phyloP scores from a whole-genome alignment of 2,329 filamentous ascomycete genomes.

The Arachnomyces sp. region DNA sequence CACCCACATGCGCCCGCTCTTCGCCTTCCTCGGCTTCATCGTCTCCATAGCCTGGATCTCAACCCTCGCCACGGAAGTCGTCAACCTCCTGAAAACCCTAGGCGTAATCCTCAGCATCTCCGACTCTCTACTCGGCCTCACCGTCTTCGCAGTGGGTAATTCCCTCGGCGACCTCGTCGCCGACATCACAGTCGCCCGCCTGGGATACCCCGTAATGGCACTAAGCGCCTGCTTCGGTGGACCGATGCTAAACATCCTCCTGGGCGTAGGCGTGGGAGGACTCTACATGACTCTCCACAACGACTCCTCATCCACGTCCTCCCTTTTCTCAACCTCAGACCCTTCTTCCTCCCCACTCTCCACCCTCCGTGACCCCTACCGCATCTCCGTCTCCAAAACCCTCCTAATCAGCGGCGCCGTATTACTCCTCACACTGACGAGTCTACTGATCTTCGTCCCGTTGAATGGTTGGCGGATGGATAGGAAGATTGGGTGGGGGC shows the following conservation, averaged over 20 bases:
- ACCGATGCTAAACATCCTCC: constrained; percentile 91
- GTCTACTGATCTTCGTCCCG: constrained; percentile 72
- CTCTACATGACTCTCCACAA: constrained; percentile 75
- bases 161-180: constrained; percentile 89
- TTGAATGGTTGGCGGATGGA: constrained; percentile 80
- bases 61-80: constrained; percentile 89
- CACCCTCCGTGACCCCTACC: constrained; percentile 51
- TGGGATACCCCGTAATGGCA: constrained; percentile 96
- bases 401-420: constrained; percentile 79
- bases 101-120: constrained; percentile 88
- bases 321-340: constrained; percentile 8
- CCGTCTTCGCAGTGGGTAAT: constrained; percentile 93
- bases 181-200: constrained; percentile 83
- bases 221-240: constrained; percentile 93
- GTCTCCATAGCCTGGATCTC: constrained; percentile 96
- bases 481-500: constrained; percentile 66
- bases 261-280: constrained; percentile 88
- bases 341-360: constrained; percentile 5
- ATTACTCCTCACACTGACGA: constrained; percentile 68
- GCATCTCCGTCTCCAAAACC: constrained; percentile 74
- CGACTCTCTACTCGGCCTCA: constrained; percentile 88
- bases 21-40: constrained; percentile 83
- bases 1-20: constrained; percentile 64
- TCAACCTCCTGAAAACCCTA: constrained; percentile 85
- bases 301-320: constrained; percentile 65